A percentile compares a stretch with the other conserved stretches of the same genome.
phyloP scores from a whole-genome alignment of 1,284 basidiomycete species.

The Microbotryum saponariae region DNA sequence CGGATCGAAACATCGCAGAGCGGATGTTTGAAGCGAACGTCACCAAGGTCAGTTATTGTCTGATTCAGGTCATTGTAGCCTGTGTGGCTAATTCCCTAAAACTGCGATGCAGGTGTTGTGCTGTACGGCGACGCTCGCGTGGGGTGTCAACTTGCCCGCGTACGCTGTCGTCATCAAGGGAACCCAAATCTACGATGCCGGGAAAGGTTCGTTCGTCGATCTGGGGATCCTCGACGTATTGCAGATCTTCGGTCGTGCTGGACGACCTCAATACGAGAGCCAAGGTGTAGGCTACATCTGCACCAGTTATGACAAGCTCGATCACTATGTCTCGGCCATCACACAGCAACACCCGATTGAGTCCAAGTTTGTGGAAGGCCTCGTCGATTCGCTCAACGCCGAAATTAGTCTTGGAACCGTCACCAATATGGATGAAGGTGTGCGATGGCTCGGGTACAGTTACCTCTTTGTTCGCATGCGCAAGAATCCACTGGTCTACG shows the following conservation, averaged over 20 bases:
- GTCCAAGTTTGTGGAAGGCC: slow-evolving; percentile 80
- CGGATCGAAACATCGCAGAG: slow-evolving; percentile 93
- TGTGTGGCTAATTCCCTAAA: neutral
- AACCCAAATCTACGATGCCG: slow-evolving; percentile 89
- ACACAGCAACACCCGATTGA: slow-evolving; percentile 76
- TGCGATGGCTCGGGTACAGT: slow-evolving; percentile 95
- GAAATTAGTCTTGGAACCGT: slow-evolving; percentile 95
- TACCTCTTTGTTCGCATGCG: slow-evolving; percentile 95
- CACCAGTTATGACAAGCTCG: slow-evolving; percentile 84
- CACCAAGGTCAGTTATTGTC: slow-evolving; percentile 61
- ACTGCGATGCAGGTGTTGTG: slow-evolving; percentile 65
- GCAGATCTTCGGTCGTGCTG: slow-evolving; percentile 93
- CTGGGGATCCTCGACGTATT: slow-evolving; percentile 92
- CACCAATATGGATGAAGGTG: slow-evolving; percentile 73
- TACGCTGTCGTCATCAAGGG: slow-evolving; percentile 97
- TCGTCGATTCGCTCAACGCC: slow-evolving; percentile 89
- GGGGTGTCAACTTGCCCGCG: slow-evolving; percentile 98
- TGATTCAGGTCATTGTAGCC: neutral
- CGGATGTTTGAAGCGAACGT: slow-evolving; percentile 82
- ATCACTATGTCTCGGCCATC: slow-evolving; percentile 57
- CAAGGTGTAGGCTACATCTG: slow-evolving; percentile 97
- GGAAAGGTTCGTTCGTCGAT: slow-evolving; percentile 82
- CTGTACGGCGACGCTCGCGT: slow-evolving; percentile 96
- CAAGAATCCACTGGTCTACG: slow-evolving; percentile 85
- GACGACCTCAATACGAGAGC: slow-evolving; percentile 83